These are phyloP conservation scores for Ogataea degrootiae DNA, from an alignment of 805 yeast species.

Conservation along the genomic window DNA sequence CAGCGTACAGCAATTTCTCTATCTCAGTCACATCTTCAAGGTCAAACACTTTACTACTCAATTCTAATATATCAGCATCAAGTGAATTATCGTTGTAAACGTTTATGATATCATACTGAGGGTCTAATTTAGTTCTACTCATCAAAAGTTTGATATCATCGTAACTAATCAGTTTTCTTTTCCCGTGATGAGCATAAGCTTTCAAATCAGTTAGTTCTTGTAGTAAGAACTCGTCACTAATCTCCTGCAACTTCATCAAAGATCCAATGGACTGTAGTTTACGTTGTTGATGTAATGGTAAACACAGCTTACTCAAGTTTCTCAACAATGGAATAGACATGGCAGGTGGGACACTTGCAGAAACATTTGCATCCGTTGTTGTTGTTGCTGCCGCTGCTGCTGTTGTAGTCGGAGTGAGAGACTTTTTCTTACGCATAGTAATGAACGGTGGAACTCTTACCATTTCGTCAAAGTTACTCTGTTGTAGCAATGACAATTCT, in stretches of 20 bases:
- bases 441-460: conserved; percentile 11
- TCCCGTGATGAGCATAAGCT: conserved; percentile 31
- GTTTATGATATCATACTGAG: conserved; percentile 13
- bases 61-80: conserved; percentile 13
- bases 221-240: conserved; percentile 32
- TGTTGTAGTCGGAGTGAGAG: not conserved
- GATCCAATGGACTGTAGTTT: conserved; percentile 20
- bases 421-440: conserved; percentile 10
- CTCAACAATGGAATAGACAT: conserved; percentile 11
- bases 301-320: conserved; percentile 10
- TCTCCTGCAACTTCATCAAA: conserved; percentile 25
- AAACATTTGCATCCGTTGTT: no score
- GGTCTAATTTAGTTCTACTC: conserved; percentile 24
- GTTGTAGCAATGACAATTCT: conserved; percentile 17
- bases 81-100: conserved; percentile 1
- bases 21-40: conserved; percentile 23
- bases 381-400: not conserved
- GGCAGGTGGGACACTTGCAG: not conserved
- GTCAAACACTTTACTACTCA: conserved; percentile 15
- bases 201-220: conserved; percentile 32
- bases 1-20: conserved; percentile 21
- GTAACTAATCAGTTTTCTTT: conserved; percentile 25
- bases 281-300: conserved; percentile 13
- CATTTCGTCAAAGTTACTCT: not conserved
- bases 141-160: conserved; percentile 33